A percentile compares a stretch with the other conserved stretches of the same genome.
phyloP scores from a whole-genome alignment of 2,329 filamentous ascomycete genomes.

The Penicillium sp. region DNA sequence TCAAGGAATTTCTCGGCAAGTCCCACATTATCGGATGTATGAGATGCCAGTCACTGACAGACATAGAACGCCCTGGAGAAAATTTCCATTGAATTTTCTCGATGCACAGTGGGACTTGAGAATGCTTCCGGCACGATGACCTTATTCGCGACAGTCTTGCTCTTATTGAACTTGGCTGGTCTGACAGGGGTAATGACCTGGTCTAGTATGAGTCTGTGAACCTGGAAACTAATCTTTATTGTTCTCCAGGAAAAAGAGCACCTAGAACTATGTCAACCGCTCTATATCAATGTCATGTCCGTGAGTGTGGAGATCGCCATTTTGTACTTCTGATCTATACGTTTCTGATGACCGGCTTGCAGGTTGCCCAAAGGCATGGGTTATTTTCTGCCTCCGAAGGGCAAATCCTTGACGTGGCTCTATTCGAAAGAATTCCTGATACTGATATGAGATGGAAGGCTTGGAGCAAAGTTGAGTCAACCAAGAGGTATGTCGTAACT shows the following conservation, averaged over 20 bases:
- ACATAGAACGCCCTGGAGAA: conserved; percentile 36
- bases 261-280: conserved; percentile 49
- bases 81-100: conserved; percentile 43
- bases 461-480: conserved; percentile 52
- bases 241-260: conserved; percentile 38
- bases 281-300: conserved; percentile 51
- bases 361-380: conserved; percentile 49
- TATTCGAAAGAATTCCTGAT: conserved; percentile 45
- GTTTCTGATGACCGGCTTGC: conserved; percentile 4
- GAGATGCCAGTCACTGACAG: not conserved
- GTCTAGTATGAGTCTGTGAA: not conserved
- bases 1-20: conserved; percentile 44
- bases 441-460: conserved; percentile 50
- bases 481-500: conserved; percentile 39
- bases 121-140: conserved; percentile 44
- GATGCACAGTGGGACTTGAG: conserved; percentile 40
- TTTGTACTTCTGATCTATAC: not conserved
- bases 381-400: conserved; percentile 50
- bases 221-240: conserved; percentile 7
- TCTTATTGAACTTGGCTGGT: conserved; percentile 50
- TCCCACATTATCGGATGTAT: not conserved
- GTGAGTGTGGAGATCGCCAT: conserved; percentile 19
- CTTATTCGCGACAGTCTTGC: conserved; percentile 47
- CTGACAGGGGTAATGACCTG: conserved; percentile 41
- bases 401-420: conserved; percentile 38